These are phyloP conservation scores for Penicillium riverlandense DNA, from an alignment of 495 filamentous ascomycete genomes.

Conservation along the genomic window DNA sequence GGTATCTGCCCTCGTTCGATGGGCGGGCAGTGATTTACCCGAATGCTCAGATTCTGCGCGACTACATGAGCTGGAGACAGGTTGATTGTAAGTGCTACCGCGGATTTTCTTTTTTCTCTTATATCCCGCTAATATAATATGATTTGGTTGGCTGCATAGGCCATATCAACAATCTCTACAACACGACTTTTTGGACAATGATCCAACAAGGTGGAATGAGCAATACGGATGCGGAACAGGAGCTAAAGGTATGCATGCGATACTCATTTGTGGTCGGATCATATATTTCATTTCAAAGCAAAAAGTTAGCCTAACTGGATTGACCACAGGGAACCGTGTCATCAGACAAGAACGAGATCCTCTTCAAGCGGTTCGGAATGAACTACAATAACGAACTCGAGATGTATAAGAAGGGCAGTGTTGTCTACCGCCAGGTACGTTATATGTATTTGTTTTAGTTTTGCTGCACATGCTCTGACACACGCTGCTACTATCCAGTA, in stretches of 20 bases:
- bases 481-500: slow-evolving; percentile 18
- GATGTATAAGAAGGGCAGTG: slow-evolving; percentile 88
- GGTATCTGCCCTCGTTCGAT: slow-evolving; percentile 78
- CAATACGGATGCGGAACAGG: slow-evolving; percentile 68
- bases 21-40: slow-evolving; percentile 87
- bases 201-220: slow-evolving; percentile 70
- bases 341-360: slow-evolving; percentile 89
- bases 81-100: slow-evolving; percentile 69
- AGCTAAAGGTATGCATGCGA: slow-evolving; percentile 51
- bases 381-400: slow-evolving; percentile 97
- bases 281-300: background rate
- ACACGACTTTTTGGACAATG: slow-evolving; percentile 92
- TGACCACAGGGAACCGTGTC: slow-evolving; percentile 63
- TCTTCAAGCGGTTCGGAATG: slow-evolving; percentile 81
- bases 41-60: slow-evolving; percentile 64
- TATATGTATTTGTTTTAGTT: background rate
- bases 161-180: slow-evolving; percentile 97
- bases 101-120: background rate
- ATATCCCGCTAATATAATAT: background rate
- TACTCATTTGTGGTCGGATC: background rate
- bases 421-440: slow-evolving; percentile 75
- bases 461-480: background rate
- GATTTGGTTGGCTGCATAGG: slow-evolving; percentile 35
- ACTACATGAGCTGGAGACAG: slow-evolving; percentile 96
- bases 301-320: background rate